A percentile compares a stretch with the other conserved stretches of the same genome.
phyloP scores from a whole-genome alignment of 2,329 filamentous ascomycete genomes.

The Aspergillus novoparasiticus region DNA sequence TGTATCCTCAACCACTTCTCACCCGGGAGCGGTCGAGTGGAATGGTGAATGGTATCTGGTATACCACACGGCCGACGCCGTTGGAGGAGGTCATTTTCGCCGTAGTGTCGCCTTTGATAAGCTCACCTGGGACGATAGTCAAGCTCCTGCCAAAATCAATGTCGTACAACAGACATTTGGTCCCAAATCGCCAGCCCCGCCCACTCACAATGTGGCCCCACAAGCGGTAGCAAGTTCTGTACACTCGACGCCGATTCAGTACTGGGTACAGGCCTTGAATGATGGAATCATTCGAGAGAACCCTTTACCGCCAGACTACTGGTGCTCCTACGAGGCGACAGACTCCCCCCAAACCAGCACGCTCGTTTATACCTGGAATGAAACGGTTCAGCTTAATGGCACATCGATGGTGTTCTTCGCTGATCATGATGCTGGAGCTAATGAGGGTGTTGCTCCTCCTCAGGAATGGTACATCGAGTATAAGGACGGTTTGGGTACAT shows the following conservation, averaged over 20 bases:
- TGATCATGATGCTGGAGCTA: constrained; percentile 1
- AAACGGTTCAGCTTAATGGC: constrained; percentile 3
- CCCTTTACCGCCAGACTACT: constrained; percentile 5
- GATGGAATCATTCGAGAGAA: constrained; percentile 4
- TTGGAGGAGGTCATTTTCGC: constrained; percentile 4
- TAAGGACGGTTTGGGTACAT: not conserved
- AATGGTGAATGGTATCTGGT: constrained; percentile 5
- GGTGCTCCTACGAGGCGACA: not conserved
- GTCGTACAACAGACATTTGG: not conserved
- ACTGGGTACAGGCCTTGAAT: constrained; percentile 6
- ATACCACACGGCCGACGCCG: constrained; percentile 7
- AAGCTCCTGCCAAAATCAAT: not conserved
- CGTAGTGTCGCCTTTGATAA: constrained; percentile 6
- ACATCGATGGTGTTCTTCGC: constrained; percentile 4
- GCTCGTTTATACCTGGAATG: constrained; percentile 4
- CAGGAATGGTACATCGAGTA: constrained; percentile 8
- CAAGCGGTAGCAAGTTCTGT: not conserved
- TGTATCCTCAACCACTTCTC: constrained; percentile 6
- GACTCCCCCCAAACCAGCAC: not conserved
- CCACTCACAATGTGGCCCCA: not conserved
- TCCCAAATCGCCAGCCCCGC: not conserved
- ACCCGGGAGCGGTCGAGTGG: not conserved
- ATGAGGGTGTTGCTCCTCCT: not conserved
- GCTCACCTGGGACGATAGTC: constrained; percentile 2
- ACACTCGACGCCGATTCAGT: not conserved